A percentile compares a stretch with the other conserved stretches of the same genome.
Conservation (phyloP, 2,329 filamentous ascomycete species). For the Huntiella moniliformis region DNA sequence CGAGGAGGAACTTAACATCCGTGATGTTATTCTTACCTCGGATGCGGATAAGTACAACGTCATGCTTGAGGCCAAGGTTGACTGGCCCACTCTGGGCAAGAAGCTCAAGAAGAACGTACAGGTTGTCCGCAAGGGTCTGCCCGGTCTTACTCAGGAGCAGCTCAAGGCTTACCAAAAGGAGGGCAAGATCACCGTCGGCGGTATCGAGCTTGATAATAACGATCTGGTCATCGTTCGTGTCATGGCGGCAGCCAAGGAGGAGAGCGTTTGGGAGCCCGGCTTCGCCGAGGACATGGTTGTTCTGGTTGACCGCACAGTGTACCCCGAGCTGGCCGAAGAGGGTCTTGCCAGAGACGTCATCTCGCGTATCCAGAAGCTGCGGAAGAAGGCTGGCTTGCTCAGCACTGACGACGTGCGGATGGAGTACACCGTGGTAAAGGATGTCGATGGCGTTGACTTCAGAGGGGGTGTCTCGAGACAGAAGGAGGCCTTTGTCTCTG, state of each 20-base stretch:
- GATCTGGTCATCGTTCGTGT: slow-evolving; percentile 41
- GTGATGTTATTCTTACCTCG: slow-evolving; percentile 57
- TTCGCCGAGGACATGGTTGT: slow-evolving; percentile 43
- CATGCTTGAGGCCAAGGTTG: slow-evolving; percentile 61
- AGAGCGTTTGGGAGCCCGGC: slow-evolving; percentile 14
- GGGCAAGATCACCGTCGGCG: slow-evolving; percentile 64
- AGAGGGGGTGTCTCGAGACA: slow-evolving; percentile 52
- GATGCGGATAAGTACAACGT: slow-evolving; percentile 74
- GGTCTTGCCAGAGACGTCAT: slow-evolving; percentile 83
- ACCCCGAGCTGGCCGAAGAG: slow-evolving; percentile 74
- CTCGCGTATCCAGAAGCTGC: slow-evolving; percentile 75
- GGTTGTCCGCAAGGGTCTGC: slow-evolving; percentile 69
- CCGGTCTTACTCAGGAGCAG: slow-evolving; percentile 53
- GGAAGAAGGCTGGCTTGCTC: slow-evolving; percentile 82
- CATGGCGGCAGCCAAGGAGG: slow-evolving; percentile 3
- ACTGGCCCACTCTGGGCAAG: slow-evolving; percentile 78
- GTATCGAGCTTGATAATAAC: slow-evolving; percentile 62
- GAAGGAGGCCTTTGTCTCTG: slow-evolving; percentile 51
- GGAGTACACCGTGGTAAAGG: slow-evolving; percentile 68
- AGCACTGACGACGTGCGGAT: slow-evolving; percentile 91
- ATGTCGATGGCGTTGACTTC: slow-evolving; percentile 60
- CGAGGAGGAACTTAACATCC: slow-evolving; percentile 67
- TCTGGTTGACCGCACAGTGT: slow-evolving; percentile 65
- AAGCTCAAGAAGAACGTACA: slow-evolving; percentile 81
- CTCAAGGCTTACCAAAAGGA: slow-evolving; percentile 60